Conservation (phyloP, 495 filamentous ascomycete genomes). For the Talaromyces borbonicus region DNA sequence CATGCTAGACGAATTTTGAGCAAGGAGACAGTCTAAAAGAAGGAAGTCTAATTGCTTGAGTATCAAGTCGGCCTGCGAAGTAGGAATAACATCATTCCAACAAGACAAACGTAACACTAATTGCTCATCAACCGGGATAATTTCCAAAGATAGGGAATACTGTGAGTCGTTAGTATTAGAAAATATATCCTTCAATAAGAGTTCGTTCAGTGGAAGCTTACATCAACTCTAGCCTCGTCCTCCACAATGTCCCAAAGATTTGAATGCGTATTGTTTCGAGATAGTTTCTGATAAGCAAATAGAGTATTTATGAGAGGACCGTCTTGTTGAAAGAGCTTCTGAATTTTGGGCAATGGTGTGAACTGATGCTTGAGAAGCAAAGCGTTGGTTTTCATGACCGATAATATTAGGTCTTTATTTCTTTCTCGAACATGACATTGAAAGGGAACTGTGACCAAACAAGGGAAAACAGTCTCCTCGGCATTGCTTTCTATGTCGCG, state of each 20-base stretch:
- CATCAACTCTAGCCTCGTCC: constrained; percentile 48
- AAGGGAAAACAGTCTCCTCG: constrained; percentile 53
- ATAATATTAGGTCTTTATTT: constrained; percentile 43
- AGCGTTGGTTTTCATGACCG: constrained; percentile 53
- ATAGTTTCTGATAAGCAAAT: constrained; percentile 64
- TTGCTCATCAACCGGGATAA: constrained; percentile 40
- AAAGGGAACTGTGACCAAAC: constrained; percentile 64
- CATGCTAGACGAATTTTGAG: constrained; percentile 14
- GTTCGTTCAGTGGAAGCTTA: constrained; percentile 18
- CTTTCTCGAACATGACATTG: constrained; percentile 35
- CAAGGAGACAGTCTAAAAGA: constrained; percentile 19
- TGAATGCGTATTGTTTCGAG: constrained; percentile 7
- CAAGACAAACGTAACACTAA: constrained; percentile 55
- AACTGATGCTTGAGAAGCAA: constrained; percentile 56
- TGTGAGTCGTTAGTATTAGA: constrained; percentile 14
- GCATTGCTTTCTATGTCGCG: constrained; percentile 44
- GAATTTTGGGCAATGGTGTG: constrained; percentile 54
- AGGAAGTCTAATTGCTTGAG: constrained; percentile 23
- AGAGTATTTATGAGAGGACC: constrained; percentile 65
- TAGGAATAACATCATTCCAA: constrained; percentile 47
- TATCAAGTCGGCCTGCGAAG: constrained; percentile 43
- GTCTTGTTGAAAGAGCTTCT: constrained; percentile 52
- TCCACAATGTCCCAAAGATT: constrained; percentile 37
- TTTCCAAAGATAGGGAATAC: constrained; percentile 64
- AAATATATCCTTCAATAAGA: constrained; percentile 11